Base-by-base conservation (phyloP, 345 rosid species). In the Melaleuca alternifolia region DNA sequence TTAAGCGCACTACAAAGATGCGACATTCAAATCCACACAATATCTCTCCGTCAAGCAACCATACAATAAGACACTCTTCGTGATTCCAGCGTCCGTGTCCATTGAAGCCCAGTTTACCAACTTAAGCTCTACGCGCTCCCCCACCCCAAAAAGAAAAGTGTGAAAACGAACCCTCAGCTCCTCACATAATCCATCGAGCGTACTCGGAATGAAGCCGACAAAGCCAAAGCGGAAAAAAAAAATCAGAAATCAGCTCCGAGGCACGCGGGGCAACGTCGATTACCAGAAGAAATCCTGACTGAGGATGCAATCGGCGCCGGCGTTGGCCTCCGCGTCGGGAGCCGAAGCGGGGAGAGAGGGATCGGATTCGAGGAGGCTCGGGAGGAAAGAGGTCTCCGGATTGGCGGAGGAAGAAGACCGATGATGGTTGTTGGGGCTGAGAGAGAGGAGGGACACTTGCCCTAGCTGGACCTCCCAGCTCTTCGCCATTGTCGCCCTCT, bases 231-330 rank as follows among this genome's bases (percentile, higher is more conserved):
- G 9, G 37, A 51, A n/a, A 54, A 30, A 82, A 59, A 51, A 83
- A 52, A 44, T 10, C 26, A 18, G 1, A 33, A 41, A 57, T 50
- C 50, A 71, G 13, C n/a, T n/a, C 28, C 52, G 16, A 5, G 26
- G 71, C 20, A 16, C 15, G 1, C 15, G 5, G 13, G 30, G 11
- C 16, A 53, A 83, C 54, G 59, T 54, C 59, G n/a, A 65, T 86
- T 91, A 97, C 99, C 99, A 97, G 91, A 97, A 97, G 90, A 97
- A 95, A 61, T 95, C 99, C 91, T 97, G 99, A 48, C 98, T 97
- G 88, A 97, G 99, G 75, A 97, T 96, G 89, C 91, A 94, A 76
- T 95, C 96, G 84, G 89, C 92, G 44, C 94, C 97, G 30, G 93
- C 91, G n/a, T 85, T 87, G 44, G 87, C 59, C 51, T 89, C 96